Conservation (phyloP, 495 filamentous ascomycete species). For the Aspergillus cavernicola region DNA sequence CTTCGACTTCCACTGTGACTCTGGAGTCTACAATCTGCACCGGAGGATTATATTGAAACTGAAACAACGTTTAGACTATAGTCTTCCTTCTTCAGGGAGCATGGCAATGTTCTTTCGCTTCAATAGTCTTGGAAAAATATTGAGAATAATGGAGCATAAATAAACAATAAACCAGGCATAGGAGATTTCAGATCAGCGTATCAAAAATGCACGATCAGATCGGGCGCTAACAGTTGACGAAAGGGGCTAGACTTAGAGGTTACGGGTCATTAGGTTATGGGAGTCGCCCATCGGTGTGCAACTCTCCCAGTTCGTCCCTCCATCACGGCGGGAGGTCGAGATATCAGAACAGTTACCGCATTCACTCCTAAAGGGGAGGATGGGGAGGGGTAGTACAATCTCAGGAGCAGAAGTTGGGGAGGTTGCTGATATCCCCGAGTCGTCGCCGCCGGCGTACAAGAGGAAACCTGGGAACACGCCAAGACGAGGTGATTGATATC, state of each 20-base stretch:
- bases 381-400: not conserved
- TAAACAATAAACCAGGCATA: not conserved
- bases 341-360: not conserved
- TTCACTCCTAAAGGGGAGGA: not conserved
- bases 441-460: not conserved
- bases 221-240: not conserved
- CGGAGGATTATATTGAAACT: not conserved
- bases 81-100: not conserved
- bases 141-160: not conserved
- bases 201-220: slow-evolving; percentile 12
- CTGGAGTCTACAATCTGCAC: too few relatives aligned
- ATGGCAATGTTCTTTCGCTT: not conserved
- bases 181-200: slow-evolving; percentile 13
- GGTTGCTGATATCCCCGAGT: slow-evolving; percentile 2
- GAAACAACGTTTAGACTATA: not conserved
- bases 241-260: not conserved
- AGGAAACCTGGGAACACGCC: not conserved
- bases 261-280: not conserved
- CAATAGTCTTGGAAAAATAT: slow-evolving; percentile 3
- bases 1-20: too few relatives aligned
- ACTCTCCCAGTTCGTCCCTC: not conserved
- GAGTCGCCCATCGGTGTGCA: not conserved
- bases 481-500: not conserved
- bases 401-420: slow-evolving; percentile 2
- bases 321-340: not conserved